Conservation (phyloP, 345 rosid genomes). For the Angophora floribunda region DNA sequence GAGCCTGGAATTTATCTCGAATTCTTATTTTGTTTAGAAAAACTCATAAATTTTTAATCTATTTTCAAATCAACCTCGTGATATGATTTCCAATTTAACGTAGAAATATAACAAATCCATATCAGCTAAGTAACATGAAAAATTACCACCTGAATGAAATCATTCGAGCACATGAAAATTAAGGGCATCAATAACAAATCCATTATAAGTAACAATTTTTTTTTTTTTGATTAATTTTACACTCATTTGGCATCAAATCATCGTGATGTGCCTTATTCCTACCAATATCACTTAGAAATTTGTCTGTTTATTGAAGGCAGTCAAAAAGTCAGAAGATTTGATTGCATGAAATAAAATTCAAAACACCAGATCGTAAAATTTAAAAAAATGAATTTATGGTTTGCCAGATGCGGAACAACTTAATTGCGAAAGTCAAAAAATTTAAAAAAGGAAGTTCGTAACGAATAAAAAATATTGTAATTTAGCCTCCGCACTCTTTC, state of each 20-base stretch:
- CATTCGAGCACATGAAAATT: background rate
- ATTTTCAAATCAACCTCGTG: background rate
- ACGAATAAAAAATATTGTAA: background rate
- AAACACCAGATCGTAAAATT: background rate
- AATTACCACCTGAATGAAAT: background rate
- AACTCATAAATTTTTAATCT: too few relatives aligned
- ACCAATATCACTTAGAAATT: background rate
- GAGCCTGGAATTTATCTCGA: background rate
- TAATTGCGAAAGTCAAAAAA: background rate
- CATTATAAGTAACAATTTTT: too few relatives aligned
- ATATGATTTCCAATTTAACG: too few relatives aligned
- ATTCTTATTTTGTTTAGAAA: too few relatives aligned
- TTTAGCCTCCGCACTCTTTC: background rate
- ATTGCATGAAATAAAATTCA: background rate
- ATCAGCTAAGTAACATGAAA: background rate
- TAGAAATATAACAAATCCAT: background rate
- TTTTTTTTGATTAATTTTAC: background rate
- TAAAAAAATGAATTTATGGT: background rate
- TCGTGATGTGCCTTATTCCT: accelerated
- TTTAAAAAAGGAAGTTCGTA: background rate
- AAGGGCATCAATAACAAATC: background rate
- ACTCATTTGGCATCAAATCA: accelerated
- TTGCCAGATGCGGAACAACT: background rate
- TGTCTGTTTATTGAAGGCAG: background rate
- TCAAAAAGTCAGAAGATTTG: background rate